Evolutionary conservation across 2,329 filamentous ascomycete species (phyloP).

Genomic region (Celoporthe dispersa): DNA sequence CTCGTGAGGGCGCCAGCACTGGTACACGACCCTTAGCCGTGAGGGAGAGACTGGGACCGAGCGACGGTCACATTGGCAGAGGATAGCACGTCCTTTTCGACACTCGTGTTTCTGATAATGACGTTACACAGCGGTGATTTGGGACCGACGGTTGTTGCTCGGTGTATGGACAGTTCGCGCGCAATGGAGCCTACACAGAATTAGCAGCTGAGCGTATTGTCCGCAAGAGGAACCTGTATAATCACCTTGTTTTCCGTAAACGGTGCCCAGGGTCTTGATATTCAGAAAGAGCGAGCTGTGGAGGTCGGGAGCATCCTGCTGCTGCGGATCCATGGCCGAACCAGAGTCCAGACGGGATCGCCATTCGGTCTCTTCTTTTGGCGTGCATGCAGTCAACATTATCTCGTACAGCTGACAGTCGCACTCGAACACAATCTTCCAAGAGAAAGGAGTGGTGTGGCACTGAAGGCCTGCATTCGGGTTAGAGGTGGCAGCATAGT

Average conservation of each 20-base stretch:
- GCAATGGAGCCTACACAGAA: slow-evolving; percentile 58
- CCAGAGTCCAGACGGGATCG: slow-evolving; percentile 65
- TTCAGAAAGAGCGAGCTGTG: slow-evolving; percentile 70
- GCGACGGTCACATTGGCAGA: slow-evolving; percentile 62
- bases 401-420: slow-evolving; percentile 80
- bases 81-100: slow-evolving; percentile 59
- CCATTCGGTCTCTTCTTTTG: slow-evolving; percentile 82
- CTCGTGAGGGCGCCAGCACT: slow-evolving; percentile 73
- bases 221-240: neutral
- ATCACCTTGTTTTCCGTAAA: slow-evolving; percentile 73
- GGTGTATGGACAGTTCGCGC: slow-evolving; percentile 76
- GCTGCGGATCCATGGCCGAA: slow-evolving; percentile 37
- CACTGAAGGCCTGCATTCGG: slow-evolving; percentile 74
- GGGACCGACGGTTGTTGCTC: slow-evolving; percentile 73
- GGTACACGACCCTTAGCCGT: slow-evolving; percentile 68
- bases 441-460: slow-evolving; percentile 82
- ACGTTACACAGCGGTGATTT: slow-evolving; percentile 74
- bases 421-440: slow-evolving; percentile 87
- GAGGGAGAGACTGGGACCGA: slow-evolving; percentile 79
- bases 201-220: slow-evolving; percentile 23
- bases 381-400: slow-evolving; percentile 83
- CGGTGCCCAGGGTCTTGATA: slow-evolving; percentile 74
- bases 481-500: neutral
- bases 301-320: slow-evolving; percentile 47
- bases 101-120: slow-evolving; percentile 84